A percentile compares a stretch with the other conserved stretches of the same genome.
Conservation (phyloP, 129 eudicot species). For the Dittrichia graveolens region DNA sequence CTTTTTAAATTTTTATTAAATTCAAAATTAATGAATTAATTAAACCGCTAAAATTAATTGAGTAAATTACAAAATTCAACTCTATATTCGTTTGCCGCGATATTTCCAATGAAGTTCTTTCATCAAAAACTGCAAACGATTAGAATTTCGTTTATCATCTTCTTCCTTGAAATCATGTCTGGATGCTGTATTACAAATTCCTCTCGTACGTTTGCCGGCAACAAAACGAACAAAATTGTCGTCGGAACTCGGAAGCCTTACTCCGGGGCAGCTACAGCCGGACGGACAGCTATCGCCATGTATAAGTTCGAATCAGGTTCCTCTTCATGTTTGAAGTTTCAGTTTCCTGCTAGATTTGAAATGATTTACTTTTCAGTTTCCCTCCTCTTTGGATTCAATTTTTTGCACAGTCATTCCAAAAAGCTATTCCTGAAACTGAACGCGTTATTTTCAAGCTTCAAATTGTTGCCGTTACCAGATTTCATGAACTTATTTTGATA, state of each 20-base stretch:
- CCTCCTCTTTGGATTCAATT: too few relatives aligned
- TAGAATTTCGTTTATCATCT: neutral
- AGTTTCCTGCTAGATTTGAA: neutral
- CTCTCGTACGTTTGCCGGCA: neutral
- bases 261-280: constrained; percentile 20
- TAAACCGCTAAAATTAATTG: neutral
- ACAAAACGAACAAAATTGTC: constrained; percentile 11
- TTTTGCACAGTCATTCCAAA: too few relatives aligned
- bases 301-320: constrained; percentile 22
- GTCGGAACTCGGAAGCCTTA: constrained; percentile 18
- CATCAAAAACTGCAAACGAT: neutral
- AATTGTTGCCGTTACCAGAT: neutral
- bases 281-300: neutral
- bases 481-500: neutral
- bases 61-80: neutral
- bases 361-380: too few relatives aligned
- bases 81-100: constrained; percentile 19
- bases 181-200: neutral
- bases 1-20: neutral
- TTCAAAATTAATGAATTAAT: neutral
- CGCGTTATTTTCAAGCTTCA: neutral
- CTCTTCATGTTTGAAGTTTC: neutral
- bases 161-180: neutral
- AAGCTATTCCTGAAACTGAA: neutral
- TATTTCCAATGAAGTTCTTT: neutral